phyloP scores from a whole-genome alignment of 1,139 yeast species.

The Kodamaea derodonti region DNA sequence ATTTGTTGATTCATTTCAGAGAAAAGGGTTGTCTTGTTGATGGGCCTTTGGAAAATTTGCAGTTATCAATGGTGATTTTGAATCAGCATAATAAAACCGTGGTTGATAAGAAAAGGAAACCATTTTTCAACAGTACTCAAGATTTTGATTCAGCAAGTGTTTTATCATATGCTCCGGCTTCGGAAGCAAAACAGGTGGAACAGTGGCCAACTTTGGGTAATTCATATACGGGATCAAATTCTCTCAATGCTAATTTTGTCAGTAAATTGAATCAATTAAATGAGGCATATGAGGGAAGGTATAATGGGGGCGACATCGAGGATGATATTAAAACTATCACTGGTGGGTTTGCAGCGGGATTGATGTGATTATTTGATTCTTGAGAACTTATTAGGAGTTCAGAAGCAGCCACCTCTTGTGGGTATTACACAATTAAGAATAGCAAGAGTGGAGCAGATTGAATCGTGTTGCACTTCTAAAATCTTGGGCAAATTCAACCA shows the following conservation, averaged over 20 bases:
- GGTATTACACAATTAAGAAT: too few relatives aligned
- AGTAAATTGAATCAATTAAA: constrained; percentile 34
- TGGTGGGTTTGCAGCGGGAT: constrained; percentile 44
- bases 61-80: constrained; percentile 65
- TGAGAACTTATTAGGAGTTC: too few relatives aligned
- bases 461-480: too few relatives aligned
- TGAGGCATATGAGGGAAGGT: constrained; percentile 20
- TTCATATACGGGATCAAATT: constrained; percentile 15
- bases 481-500: too few relatives aligned
- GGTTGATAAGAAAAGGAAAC: constrained; percentile 5
- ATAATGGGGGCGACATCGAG: constrained; percentile 25
- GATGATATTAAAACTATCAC: constrained; percentile 48
- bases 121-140: constrained; percentile 6
- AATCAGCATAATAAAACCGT: constrained; percentile 7
- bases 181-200: constrained; percentile 3
- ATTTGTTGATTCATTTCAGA: constrained; percentile 70
- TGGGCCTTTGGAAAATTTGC: constrained; percentile 82
- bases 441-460: too few relatives aligned
- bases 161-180: constrained; percentile 36
- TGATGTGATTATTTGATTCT: too few relatives aligned
- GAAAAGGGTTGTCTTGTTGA: constrained; percentile 87
- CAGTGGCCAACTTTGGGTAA: constrained; percentile 38
- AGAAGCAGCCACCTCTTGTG: too few relatives aligned
- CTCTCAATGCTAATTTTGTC: constrained; percentile 41
- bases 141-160: constrained; percentile 49